Conservation (phyloP, 768 basidiomycete species). For the Boletales sp. region DNA sequence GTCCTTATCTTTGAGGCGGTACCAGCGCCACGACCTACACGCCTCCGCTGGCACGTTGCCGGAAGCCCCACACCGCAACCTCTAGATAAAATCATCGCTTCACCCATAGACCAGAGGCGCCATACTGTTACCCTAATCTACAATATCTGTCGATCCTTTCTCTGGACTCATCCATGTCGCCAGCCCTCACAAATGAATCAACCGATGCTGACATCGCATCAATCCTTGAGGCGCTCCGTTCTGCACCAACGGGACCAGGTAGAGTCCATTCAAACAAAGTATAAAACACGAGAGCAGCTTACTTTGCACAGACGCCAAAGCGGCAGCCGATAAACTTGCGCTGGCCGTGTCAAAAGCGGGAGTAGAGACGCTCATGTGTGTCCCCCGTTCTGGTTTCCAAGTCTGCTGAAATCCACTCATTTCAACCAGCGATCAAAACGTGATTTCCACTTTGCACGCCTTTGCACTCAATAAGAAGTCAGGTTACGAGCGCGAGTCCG, state of each 20-base stretch:
- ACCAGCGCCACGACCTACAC: neutral
- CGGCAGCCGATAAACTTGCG: constrained; percentile 76
- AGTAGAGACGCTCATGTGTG: constrained; percentile 58
- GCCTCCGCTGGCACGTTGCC: neutral
- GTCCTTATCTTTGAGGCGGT: too few species aligned
- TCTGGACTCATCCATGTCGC: constrained; percentile 42
- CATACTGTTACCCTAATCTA: constrained; percentile 18
- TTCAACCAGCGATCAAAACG: constrained; percentile 48
- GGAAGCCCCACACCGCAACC: neutral
- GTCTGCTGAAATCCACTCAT: constrained; percentile 14
- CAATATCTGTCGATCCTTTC: constrained; percentile 13
- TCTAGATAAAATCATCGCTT: constrained; percentile 16
- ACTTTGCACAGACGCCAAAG: constrained; percentile 67
- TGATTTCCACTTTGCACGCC: constrained; percentile 60
- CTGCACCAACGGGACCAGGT: constrained; percentile 65
- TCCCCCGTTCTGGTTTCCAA: constrained; percentile 6
- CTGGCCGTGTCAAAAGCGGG: constrained; percentile 65
- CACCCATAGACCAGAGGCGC: constrained; percentile 16
- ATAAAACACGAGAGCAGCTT: neutral
- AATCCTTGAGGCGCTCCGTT: constrained; percentile 43
- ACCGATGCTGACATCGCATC: constrained; percentile 42
- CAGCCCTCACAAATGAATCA: constrained; percentile 46
- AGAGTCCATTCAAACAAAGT: constrained; percentile 10
- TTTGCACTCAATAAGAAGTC: constrained; percentile 85
- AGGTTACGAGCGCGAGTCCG: constrained; percentile 85